Base-by-base conservation (phyloP, 2,329 filamentous ascomycete genomes). In the Cercospora sp. region DNA sequence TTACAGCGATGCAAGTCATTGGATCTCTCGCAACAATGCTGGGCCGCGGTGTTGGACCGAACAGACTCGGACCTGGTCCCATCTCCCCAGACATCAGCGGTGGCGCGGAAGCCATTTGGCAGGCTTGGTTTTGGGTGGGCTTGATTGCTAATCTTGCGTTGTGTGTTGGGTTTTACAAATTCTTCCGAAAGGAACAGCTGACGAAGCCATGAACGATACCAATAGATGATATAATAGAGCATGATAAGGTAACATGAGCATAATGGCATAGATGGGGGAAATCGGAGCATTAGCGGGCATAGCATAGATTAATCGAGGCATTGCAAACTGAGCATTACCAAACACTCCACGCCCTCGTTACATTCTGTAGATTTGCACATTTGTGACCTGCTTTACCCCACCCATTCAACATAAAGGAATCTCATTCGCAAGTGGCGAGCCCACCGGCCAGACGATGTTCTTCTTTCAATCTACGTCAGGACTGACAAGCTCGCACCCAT, bases 1-100 rank as follows among this genome's bases (percentile, higher is more conserved):
- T 90, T 13, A 82, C 88, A 16, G 82, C 80, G 0, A 86, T 87
- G 5, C 88, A 90, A 76, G 83, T 89, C 5, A 73, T 90, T 12
- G 88, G 88, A 3, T 86, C 85, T 3, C 75, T 85, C 2, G 85
- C 85, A 2, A 90, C 88, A 1, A 89, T 90, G 33, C 79, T 85
- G 12, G 88, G 86, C 0, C 78, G 87, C 60, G 86, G 85, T 1
- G 85, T 83, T 45, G 86, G 85, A 5, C 88, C 88, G 0, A 85
- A 90, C 74, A 83, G 82, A 13, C 81, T 87, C 40, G 88, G 88
- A 0, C 87, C 88, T 2, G 87, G 87, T 1, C 79, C 82, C 2
- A 85, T 89, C 12, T 89, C 88, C 66, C 88, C 88, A 0, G 86
- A 90, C 75, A 84, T 90, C 68, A 83, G 83, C 16, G 81, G 82